Evolutionary conservation across 2,329 filamentous ascomycete species (phyloP).

Genomic region (Berkeleyomyces rouxiae): DNA sequence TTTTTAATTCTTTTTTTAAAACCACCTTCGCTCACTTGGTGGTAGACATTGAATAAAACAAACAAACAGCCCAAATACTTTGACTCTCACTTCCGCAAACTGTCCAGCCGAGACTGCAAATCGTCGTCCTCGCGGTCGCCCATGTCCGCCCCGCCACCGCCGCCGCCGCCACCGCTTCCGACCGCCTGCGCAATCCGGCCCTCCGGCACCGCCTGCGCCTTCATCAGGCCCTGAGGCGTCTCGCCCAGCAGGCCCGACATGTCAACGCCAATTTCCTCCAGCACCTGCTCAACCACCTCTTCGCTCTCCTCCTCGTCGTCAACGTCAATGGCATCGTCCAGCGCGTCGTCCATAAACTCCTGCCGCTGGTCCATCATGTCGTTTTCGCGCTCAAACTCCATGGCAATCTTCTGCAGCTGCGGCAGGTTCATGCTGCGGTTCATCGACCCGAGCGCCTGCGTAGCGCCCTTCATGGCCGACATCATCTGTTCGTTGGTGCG

Average conservation of each 20-base stretch:
- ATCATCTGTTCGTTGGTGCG: conserved; percentile 99
- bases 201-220: conserved; percentile 50
- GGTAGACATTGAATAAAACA: not conserved
- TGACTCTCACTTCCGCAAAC: conserved; percentile 43
- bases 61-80: not conserved
- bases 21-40: not conserved
- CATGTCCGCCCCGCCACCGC: not conserved
- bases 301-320: conserved; percentile 88
- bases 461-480: conserved; percentile 98
- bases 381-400: conserved; percentile 98
- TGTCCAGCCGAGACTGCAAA: conserved; percentile 82
- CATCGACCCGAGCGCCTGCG: conserved; percentile 85
- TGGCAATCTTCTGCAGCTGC: conserved; percentile 84
- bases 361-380: conserved; percentile 98
- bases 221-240: conserved; percentile 57
- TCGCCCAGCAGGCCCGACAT: conserved; percentile 65
- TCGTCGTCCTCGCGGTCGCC: conserved; percentile 76
- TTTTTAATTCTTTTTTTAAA: too few species aligned
- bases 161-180: conserved; percentile 32
- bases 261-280: conserved; percentile 94
- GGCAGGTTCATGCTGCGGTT: conserved; percentile 96
- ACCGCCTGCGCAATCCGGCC: conserved; percentile 73
- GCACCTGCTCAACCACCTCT: conserved; percentile 87
- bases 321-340: conserved; percentile 88
- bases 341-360: conserved; percentile 99